Evolutionary conservation across 106 monocot genomes (phyloP).

Genomic region (Dendrobium catenatum): DNA sequence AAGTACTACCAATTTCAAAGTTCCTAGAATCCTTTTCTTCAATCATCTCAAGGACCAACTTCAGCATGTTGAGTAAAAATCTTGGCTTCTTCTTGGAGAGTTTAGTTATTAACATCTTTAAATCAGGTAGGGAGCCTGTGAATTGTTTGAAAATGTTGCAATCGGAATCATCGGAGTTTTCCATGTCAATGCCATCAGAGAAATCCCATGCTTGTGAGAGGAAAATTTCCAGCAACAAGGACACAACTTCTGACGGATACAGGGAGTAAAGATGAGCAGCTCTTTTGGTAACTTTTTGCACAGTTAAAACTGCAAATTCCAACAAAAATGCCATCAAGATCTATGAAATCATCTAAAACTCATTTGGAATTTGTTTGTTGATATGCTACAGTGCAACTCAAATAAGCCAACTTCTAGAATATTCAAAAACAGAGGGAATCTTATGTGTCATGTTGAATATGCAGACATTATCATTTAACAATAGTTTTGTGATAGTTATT

Average conservation of each 20-base stretch:
- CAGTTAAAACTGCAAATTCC: conserved; percentile 36
- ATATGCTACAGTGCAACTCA: neutral
- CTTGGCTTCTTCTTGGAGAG: conserved; percentile 56
- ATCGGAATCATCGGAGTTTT: conserved; percentile 20
- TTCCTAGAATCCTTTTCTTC: conserved; percentile 30
- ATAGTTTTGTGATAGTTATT: no score
- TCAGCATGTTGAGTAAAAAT: conserved; percentile 55
- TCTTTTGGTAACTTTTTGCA: conserved; percentile 35
- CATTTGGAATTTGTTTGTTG: neutral
- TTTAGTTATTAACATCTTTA: conserved; percentile 51
- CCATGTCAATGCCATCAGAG: conserved; percentile 14
- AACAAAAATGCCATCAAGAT: conserved; percentile 2
- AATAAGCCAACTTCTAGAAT: neutral
- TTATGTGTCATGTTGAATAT: no score
- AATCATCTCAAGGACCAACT: conserved; percentile 53
- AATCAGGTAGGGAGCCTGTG: conserved; percentile 16
- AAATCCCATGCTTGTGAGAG: conserved; percentile 26
- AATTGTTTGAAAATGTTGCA: conserved; percentile 6
- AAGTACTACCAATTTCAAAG: conserved; percentile 25
- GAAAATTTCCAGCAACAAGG: conserved; percentile 50
- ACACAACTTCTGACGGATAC: conserved; percentile 62
- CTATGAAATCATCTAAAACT: neutral
- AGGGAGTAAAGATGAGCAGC: conserved; percentile 52
- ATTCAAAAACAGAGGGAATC: neutral
- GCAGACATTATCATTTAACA: no score